Evolutionary conservation across 345 rosid genomes (phyloP).

Genomic region (Carallia pectinifolia): DNA sequence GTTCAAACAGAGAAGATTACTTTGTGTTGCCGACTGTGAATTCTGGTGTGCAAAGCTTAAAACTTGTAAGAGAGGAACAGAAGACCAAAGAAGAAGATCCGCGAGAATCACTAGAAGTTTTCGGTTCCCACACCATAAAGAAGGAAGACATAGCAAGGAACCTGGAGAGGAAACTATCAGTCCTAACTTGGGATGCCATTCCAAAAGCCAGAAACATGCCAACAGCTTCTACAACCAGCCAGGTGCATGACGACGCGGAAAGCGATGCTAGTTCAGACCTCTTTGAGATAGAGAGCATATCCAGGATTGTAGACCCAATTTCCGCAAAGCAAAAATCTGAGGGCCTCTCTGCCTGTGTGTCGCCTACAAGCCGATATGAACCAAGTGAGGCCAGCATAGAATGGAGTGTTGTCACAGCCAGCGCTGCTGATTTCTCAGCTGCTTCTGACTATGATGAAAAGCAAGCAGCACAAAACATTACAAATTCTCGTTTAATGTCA

Average conservation of each 20-base stretch:
- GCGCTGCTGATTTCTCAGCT: conserved; percentile 49
- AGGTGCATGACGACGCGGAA: conserved; percentile 38
- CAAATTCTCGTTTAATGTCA: conserved; percentile 1
- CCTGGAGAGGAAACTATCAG: conserved; percentile 55
- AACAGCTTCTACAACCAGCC: conserved; percentile 15
- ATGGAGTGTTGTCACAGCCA: conserved; percentile 67
- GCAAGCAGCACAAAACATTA: conserved; percentile 10
- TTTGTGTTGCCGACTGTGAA: conserved; percentile 31
- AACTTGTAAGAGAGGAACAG: conserved; percentile 12
- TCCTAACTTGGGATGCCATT: conserved; percentile 74
- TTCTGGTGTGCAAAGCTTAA: conserved; percentile 17
- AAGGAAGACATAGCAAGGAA: conserved; percentile 42
- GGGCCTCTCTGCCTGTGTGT: conserved; percentile 37
- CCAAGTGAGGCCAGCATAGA: conserved; percentile 59
- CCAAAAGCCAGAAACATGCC: conserved; percentile 39
- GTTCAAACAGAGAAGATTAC: conserved; percentile 33
- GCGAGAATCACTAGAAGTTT: conserved; percentile 45
- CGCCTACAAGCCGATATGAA: conserved; percentile 29
- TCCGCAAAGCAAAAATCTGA: conserved; percentile 37
- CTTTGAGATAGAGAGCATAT: conserved; percentile 61
- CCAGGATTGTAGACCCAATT: conserved; percentile 33
- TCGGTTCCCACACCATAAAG: conserved; percentile 31
- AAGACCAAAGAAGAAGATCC: conserved; percentile 27
- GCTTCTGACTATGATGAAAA: conserved; percentile 33
- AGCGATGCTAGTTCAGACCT: conserved; percentile 73